Evolutionary conservation across 768 basidiomycete species (phyloP), one percentile per base, ranked within the genome.

Genomic region (Ramaria sp.): DNA sequence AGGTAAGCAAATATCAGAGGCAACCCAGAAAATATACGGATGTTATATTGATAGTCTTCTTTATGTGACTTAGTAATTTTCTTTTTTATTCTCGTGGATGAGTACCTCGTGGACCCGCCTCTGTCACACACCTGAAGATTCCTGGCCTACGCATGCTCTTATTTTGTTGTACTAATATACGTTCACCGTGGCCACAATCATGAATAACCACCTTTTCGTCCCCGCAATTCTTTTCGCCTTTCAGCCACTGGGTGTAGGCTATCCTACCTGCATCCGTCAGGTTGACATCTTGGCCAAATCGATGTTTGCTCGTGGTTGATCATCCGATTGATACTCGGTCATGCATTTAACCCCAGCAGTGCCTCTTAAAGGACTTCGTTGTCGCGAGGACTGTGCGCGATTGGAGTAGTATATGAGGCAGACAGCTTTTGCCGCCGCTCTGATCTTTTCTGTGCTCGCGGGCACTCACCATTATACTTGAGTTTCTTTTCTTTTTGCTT

Each of bases 391-490:
- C 24, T 7, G 30, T 32, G 48, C 48, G 18, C 15, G 48, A 24
- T 15, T 50, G 48, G 34, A 20, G 48, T 50, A 50, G 48, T 50
- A 50, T 50, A 50, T 50, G 48, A 20, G 48, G 48, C 34, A 50
- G 48, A 50, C 48, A 50, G 39, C 13, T 41, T 16, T 22, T 41
- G 16, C 13, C 16, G 8, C 18, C 39, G 1, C 39, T 8, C 6
- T 2, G 13, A 16, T 6, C 16, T 22, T n/a, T 6, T 41, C 16
- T 8, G 39, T 41, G 16, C 6, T 41, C 39, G 4, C 18, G 39
- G 16, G 16, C 39, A 16, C 8, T 41, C 32, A 41, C 39, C 20
- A 2, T n/a, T 16, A 41, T 7, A 8, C 3, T 41, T 2, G 2
- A 41, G 6, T 2, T 41, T n/a, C 20, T 7, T 41, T 41, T 34